Base-by-base conservation (phyloP, 139 green algal species). In the Medakamo hakoo region DNA sequence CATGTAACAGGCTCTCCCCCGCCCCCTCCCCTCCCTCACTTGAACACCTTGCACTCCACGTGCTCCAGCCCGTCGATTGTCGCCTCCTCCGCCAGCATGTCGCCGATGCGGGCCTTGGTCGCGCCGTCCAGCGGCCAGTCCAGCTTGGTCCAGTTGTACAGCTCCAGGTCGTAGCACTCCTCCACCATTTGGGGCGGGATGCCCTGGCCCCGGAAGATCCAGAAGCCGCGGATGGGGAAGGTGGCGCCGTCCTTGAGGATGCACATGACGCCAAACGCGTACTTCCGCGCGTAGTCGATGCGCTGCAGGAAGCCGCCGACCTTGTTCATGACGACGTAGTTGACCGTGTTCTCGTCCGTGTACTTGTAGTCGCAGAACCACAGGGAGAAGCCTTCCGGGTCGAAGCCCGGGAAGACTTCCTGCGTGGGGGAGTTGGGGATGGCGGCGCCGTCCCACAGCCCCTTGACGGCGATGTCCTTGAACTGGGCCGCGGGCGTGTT, bases 291-390 rank as follows among this genome's bases (percentile, higher is more conserved):
- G n/a, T 78, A 77, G 62, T 86, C 79, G 59, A 84, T 78, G 27
- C 79, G 65, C 61, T 86, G 79, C 63, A 86, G 59, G 74, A 84
- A 84, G 4, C 79, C 79, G 49, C 69, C 70, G 21, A 78, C 68
- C 72, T 86, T 86, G 78, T 86, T 86, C 65, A 84, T 77, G 48
- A 82, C 82, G 55, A 85, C 69, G 63, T 76, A 86, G 59, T 80
- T 77, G 31, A 84, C 74, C 2, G 74, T 81, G 75, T 86, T 86
- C 66, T 86, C 79, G 24, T 85, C 79, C 19, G 71, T 74, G 65
- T 85, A 86, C 71, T 84, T 83, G 78, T 86, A 86, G 52, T 84
- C 74, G 40, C 64, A 77, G 64, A 84, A 80, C 69, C 69, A 86
- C 23, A 86, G 71, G 27, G 66, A 78, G 69, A 76, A 86, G 64